Evolutionary conservation across 768 basidiomycete species (phyloP).

Genomic region (Suillus luteus): DNA sequence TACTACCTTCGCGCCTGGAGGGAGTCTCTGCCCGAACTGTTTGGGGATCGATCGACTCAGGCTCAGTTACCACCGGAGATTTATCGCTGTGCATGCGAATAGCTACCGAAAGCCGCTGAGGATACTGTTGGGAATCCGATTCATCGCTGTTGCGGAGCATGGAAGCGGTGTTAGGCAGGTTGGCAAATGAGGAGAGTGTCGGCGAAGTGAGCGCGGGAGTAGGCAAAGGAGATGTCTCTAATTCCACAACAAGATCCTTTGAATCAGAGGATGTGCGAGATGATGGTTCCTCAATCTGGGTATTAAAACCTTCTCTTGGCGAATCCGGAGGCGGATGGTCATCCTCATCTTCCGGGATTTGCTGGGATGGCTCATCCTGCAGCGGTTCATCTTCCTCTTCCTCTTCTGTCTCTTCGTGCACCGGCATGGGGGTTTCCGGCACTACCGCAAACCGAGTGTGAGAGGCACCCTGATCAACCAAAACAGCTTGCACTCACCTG

Average conservation of each 20-base stretch:
- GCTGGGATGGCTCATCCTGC: constrained; percentile 39
- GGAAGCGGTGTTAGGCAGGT: constrained; percentile 45
- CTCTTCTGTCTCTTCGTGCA: constrained; percentile 45
- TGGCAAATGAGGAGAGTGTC: constrained; percentile 50
- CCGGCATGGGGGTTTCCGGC: constrained; percentile 64
- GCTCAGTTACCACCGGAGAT: constrained; percentile 54
- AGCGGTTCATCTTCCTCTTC: constrained; percentile 41
- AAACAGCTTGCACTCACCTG: constrained; percentile 46
- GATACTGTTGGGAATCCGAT: constrained; percentile 58
- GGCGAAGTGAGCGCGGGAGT: constrained; percentile 46
- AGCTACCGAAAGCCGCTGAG: constrained; percentile 61
- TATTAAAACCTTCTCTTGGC: constrained; percentile 46
- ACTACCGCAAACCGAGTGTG: constrained; percentile 36
- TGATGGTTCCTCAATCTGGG: constrained; percentile 53
- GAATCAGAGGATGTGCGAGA: constrained; percentile 58
- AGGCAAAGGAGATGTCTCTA: constrained; percentile 59
- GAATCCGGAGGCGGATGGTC: constrained; percentile 55
- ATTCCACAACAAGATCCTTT: constrained; percentile 64
- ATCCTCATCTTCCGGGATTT: constrained; percentile 44
- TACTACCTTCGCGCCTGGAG: constrained; percentile 60
- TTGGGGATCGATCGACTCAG: constrained; percentile 49
- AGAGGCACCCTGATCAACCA: constrained; percentile 8
- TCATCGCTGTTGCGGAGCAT: constrained; percentile 45
- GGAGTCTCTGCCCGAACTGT: constrained; percentile 43
- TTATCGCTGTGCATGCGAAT: constrained; percentile 62